Evolutionary conservation across 2,329 filamentous ascomycete genomes (phyloP).

Genomic region (Penicillium thymicola): DNA sequence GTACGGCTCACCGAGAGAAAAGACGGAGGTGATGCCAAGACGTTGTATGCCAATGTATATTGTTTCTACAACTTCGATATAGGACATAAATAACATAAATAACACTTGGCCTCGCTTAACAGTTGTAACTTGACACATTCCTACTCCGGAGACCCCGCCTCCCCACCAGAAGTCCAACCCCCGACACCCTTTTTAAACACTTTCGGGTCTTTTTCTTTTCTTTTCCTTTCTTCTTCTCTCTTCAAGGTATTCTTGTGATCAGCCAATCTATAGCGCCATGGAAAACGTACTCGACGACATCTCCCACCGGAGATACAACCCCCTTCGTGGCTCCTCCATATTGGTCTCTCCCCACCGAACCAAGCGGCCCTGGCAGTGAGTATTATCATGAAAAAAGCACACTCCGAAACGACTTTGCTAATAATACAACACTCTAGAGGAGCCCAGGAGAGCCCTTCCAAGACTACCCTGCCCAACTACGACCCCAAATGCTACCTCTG

Average conservation of each 20-base stretch:
- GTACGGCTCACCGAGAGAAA: conserved; percentile 19
- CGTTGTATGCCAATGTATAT: not conserved
- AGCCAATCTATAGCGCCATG: conserved; percentile 49
- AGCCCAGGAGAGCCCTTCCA: conserved; percentile 69
- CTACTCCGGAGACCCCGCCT: conserved; percentile 21
- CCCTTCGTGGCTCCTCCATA: conserved; percentile 83
- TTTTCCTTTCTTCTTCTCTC: not conserved
- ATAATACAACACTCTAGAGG: conserved; percentile 52
- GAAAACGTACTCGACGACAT: conserved; percentile 87
- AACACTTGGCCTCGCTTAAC: conserved; percentile 1
- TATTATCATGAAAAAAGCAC: conserved; percentile 13
- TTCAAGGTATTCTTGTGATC: conserved; percentile 1
- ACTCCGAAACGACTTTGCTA: not conserved
- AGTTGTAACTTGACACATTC: not conserved
- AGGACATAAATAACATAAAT: not conserved
- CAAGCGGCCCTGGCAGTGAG: conserved; percentile 97
- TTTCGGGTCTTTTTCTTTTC: conserved; percentile 3
- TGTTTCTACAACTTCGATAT: not conserved
- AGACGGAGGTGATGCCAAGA: conserved; percentile 9
- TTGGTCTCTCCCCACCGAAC: conserved; percentile 94
- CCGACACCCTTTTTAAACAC: not conserved
- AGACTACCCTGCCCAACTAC: conserved; percentile 70
- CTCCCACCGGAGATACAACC: conserved; percentile 91
- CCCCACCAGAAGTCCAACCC: conserved; percentile 16
- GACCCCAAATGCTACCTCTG: conserved; percentile 94